phyloP scores from a whole-genome alignment of 2,329 filamentous ascomycete species.

The Alternaria sp. region DNA sequence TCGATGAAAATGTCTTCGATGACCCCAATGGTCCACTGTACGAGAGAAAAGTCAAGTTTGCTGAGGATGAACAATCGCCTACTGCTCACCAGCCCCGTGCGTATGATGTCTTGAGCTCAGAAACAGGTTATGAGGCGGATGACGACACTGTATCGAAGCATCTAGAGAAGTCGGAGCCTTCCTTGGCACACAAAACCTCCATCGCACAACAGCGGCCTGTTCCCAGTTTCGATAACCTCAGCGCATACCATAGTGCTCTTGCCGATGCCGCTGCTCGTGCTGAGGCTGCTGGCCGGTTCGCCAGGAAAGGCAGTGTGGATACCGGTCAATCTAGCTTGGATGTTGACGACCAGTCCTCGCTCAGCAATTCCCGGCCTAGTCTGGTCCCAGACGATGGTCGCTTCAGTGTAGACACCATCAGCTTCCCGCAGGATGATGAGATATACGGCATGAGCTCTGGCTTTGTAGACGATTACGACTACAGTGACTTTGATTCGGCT shows the following conservation, averaged over 20 bases:
- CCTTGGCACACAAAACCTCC: constrained; percentile 61
- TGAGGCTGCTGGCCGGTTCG: constrained; percentile 77
- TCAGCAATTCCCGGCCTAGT: constrained; percentile 53
- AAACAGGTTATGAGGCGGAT: constrained; percentile 45
- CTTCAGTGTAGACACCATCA: constrained; percentile 57
- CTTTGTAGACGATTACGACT: constrained; percentile 59
- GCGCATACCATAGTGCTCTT: constrained; percentile 83
- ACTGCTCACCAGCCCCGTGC: constrained; percentile 30
- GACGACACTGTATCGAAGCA: constrained; percentile 42
- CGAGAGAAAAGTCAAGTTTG: constrained; percentile 59
- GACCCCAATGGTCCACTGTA: constrained; percentile 55
- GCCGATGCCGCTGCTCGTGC: constrained; percentile 82
- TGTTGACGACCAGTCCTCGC: constrained; percentile 43
- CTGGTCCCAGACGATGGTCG: constrained; percentile 61
- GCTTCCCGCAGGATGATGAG: constrained; percentile 47
- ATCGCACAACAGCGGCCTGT: constrained; percentile 45
- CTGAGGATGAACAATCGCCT: constrained; percentile 27
- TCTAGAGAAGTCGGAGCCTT: constrained; percentile 53
- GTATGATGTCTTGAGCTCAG: constrained; percentile 26
- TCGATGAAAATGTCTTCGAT: constrained; percentile 79
- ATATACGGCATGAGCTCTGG: constrained; percentile 49
- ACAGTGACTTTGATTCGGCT: constrained; percentile 63
- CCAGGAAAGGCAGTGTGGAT: constrained; percentile 64
- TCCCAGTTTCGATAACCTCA: constrained; percentile 61
- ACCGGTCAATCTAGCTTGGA: constrained; percentile 41